Base-by-base conservation (phyloP, 2,329 filamentous ascomycete species). In the Colletotrichum lindemuthianum region DNA sequence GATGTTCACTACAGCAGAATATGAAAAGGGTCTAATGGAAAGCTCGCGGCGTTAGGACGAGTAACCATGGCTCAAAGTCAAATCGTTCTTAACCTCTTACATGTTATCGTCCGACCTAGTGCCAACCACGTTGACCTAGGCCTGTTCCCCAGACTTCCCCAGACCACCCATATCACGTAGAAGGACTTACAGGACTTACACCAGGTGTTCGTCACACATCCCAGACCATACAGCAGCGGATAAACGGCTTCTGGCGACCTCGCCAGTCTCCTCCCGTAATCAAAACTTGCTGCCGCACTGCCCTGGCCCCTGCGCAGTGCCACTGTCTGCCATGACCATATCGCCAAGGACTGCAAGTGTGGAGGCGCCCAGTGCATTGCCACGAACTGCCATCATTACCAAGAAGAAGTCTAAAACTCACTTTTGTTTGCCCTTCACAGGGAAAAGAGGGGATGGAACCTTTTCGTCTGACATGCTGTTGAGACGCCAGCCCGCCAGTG, bases 361-460 rank as follows among this genome's bases (percentile, higher is more conserved):
- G 54, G 59, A 54, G 55, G 33, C 50, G 56, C 56, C 43, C 60
- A 60, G 60, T 54, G 49, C 60, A 48, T 64, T 56, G 39, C 32
- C 32, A 60, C 8, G 40, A 47, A 41, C 54, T 13, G 24, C n/a
- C 15, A 5, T 15, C 32, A n/a, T 49, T 56, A 12, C 24, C 24
- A 3, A 24, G 13, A 32, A 6, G 6, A 16, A 16, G 34, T 39
- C 48, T 36, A 43, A 33, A 12, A 50, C 44, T 10, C 52, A 32
- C 52, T 61, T 40, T 36, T 36, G 16, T 16, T 8, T 59, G 40
- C 16, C 47, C 60, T 50, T 43, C 44, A 10, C 60, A 64, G 56
- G 56, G 10, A 56, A 54, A 32, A n/a, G 34, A 47, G 34, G 11
- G 10, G 32, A 34, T 7, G 16, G 12, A 16, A 33, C 8, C 32